These are phyloP conservation scores for Adiantum capillusveneris DNA, from an alignment of 75 land plant species.

Conservation along the genomic window DNA sequence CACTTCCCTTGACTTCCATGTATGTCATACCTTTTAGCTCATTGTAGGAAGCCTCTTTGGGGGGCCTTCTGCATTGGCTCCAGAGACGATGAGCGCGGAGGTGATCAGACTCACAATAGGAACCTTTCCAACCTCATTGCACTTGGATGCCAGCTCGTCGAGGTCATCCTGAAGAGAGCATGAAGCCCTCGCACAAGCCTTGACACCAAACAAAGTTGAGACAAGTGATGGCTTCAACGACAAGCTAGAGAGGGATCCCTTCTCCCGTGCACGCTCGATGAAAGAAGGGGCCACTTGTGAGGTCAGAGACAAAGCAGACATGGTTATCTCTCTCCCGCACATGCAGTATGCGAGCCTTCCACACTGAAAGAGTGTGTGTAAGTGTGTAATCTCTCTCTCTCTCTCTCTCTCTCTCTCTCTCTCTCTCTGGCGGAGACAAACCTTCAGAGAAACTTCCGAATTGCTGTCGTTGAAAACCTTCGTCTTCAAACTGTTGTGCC, in stretches of 20 bases:
- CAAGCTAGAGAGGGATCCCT: constrained; percentile 21
- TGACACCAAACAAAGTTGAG: constrained; percentile 52
- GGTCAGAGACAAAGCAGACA: too few relatives aligned
- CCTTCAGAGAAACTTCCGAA: too few relatives aligned
- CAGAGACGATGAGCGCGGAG: constrained; percentile 76
- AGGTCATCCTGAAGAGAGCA: constrained; percentile 72
- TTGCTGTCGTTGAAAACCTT: too few relatives aligned
- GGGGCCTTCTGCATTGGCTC: constrained; percentile 61
- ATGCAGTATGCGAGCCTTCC: too few relatives aligned
- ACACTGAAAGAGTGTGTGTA: too few relatives aligned
- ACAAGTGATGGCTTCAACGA: constrained; percentile 5
- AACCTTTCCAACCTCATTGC: constrained; percentile 60
- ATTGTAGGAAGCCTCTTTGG: constrained; percentile 73
- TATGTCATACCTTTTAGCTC: constrained; percentile 82
- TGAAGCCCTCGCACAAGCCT: constrained; percentile 33
- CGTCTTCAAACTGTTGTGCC: too few relatives aligned
- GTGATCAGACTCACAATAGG: constrained; percentile 80
- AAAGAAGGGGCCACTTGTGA: not conserved
- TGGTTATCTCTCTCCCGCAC: too few relatives aligned
- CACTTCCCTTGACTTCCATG: constrained; percentile 93
- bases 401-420: too few relatives aligned
- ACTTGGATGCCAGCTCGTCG: constrained; percentile 46
- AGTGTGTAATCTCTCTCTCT: too few relatives aligned
- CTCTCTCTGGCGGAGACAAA: too few relatives aligned
- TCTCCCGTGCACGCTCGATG: constrained; percentile 9